Evolutionary conservation across 345 rosid genomes (phyloP).

Genomic region (Crucihimalaya himalaica): DNA sequence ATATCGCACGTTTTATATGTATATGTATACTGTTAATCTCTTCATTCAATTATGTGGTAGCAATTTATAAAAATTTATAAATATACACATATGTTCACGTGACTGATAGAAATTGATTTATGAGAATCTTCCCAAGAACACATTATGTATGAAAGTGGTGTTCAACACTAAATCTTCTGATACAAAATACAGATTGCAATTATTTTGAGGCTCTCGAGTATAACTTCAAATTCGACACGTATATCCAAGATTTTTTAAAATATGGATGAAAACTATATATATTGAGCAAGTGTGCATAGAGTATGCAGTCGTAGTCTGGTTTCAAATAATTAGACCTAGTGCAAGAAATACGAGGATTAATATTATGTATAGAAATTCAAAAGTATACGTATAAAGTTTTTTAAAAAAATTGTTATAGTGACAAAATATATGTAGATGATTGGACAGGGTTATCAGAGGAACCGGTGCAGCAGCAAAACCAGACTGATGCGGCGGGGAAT

Average conservation of each 20-base stretch:
- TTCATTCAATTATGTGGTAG: not conserved
- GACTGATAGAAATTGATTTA: not conserved
- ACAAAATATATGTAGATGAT: conserved; percentile 23
- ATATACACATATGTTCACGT: conserved; percentile 3
- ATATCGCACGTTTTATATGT: not conserved
- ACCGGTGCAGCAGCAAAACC: conserved; percentile 63
- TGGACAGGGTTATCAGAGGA: conserved; percentile 84
- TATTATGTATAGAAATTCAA: not conserved
- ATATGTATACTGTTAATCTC: not conserved
- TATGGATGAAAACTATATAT: not conserved
- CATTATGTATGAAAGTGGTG: conserved; percentile 1
- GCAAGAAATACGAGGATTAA: conserved; percentile 30
- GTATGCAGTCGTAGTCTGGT: conserved; percentile 15
- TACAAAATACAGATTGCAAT: not conserved
- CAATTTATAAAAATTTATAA: not conserved
- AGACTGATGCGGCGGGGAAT: conserved; percentile 64
- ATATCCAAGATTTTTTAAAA: not conserved
- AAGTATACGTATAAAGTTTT: not conserved
- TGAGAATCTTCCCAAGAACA: not conserved
- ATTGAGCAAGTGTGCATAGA: not conserved
- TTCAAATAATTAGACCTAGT: not conserved
- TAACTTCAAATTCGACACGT: not conserved
- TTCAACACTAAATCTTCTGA: not conserved
- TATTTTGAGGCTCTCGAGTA: not conserved
- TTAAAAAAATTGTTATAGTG: not conserved